Base-by-base conservation (phyloP, 306 rosid genomes). In the Erythrophleum fordii region DNA sequence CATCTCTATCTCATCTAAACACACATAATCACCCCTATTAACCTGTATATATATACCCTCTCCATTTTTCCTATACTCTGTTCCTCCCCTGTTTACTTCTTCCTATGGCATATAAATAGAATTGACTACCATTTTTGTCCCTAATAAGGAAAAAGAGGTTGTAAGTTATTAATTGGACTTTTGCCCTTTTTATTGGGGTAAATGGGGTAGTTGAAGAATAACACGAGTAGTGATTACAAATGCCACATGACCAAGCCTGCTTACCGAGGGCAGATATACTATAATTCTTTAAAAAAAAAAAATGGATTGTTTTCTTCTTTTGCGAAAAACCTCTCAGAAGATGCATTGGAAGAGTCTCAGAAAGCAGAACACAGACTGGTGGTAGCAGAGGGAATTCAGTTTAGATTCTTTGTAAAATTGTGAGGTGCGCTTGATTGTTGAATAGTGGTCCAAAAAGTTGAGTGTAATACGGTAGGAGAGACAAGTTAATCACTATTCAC, bases 1-100 rank as follows among this genome's bases (percentile, higher is more conserved):
- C 73, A 79, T 73, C 78, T 56, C 76, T 70, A 75, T 81, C 75
- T 80, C 83, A 61, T 66, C 77, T 29, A 78, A 42, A 56, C 64
- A 23, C 76, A 64, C 70, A 67, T 37, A 59, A 59, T 59, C 35
- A 4, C 34, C 31, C 26, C 46, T n/a, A 35, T 65, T 65, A 26
- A 59, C 34, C 34, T 31, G 34, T 31, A 1, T 31, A 31, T 58
- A 26, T 55, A 55, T 53, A 53, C 28, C 60, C 13, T 20, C 22
- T 45, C 7, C n/a, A n/a, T 53, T 37, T 22, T 37, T 3, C 23
- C 37, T 13, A 59, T 59, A 6, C 67, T 20, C 53, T 35, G 66
- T 35, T 72, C 18, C 46, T 42, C 68, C 39, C 41, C n/a, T 73
- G 66, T 73, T 73, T 26, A 28, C 14, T 34, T 52, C 22, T 72